Base-by-base conservation (phyloP, 192 early-diverging fungal species). In the Coemansia umbellata region DNA sequence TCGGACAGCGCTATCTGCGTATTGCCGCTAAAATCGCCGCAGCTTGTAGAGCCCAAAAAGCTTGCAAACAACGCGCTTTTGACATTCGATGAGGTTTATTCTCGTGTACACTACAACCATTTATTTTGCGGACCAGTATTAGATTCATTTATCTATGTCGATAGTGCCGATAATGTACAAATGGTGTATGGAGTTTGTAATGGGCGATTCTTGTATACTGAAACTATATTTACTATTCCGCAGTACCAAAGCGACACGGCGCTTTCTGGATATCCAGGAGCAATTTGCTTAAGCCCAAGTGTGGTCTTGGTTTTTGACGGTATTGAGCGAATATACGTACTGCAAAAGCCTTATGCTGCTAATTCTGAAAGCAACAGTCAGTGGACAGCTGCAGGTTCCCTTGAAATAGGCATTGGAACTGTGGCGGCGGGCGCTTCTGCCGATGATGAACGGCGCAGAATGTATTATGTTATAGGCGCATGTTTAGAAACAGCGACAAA, bases 31-130 rank as follows among this genome's bases (percentile, higher is more conserved):
- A 11, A 24, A 4, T 15, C 24, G 21, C 14, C 43, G 43, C 43
- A 11, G n/a, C n/a, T n/a, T n/a, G 28, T 45, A 4, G 53, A 58
- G 23, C 63, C 82, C 1, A 53, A 58, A 17, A 78, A 70, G 43
- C 30, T 84, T 3, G 47, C 79, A 11, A 66, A 26, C 32, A 69
- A 74, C 23, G 58, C 67, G 13, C 73, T 76, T n/a, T 47, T 89
- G 13, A 78, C 82, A 10, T 89, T 83, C 48, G 74, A 84, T 39
- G 82, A 89, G 48, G 40, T 84, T 7, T 79, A 82, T 56, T 65
- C 71, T 26, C 78, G 85, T 22, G 74, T 87, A 4, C 80, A 82
- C 19, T 85, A 76, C 52, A 87, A 84, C 58, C 87, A 89, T 51
- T 54, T 89, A 37, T 69, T 72, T 45, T 36, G 59, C n/a, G 87